Conservation (phyloP, 768 basidiomycete species). For the Collybia sordida region DNA sequence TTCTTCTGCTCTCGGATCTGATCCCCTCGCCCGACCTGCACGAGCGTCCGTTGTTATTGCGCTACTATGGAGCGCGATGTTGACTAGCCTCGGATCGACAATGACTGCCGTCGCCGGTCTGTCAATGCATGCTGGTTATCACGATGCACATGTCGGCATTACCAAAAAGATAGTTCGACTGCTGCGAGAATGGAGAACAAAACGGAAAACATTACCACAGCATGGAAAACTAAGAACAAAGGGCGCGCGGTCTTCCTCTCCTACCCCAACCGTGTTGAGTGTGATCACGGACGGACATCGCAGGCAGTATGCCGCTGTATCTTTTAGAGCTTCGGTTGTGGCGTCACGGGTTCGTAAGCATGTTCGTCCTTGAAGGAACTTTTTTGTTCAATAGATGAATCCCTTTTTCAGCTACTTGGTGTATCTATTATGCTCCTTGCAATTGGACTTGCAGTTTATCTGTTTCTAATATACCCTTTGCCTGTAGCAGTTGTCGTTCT, state of each 20-base stretch:
- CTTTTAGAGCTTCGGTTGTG: slow-evolving; percentile 9
- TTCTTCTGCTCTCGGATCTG: not conserved
- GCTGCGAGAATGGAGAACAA: slow-evolving; percentile 1
- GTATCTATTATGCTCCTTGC: slow-evolving; percentile 6
- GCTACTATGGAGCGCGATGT: slow-evolving; percentile 9
- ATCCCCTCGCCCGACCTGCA: slow-evolving; percentile 5
- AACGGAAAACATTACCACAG: too few relatives aligned
- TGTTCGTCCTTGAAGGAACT: not conserved
- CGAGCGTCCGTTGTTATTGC: slow-evolving; percentile 5
- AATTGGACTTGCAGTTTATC: slow-evolving; percentile 7
- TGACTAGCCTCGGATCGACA: slow-evolving; percentile 10
- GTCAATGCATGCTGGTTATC: slow-evolving; percentile 9
- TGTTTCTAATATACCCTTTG: slow-evolving; percentile 9
- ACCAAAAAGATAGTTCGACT: slow-evolving; percentile 8
- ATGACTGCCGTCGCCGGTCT: slow-evolving; percentile 11
- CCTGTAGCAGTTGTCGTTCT: slow-evolving; percentile 2
- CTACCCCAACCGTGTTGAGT: not conserved
- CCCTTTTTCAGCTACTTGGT: slow-evolving; percentile 4
- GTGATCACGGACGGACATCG: slow-evolving; percentile 4
- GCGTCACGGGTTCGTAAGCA: slow-evolving; percentile 2
- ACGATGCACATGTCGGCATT: slow-evolving; percentile 8
- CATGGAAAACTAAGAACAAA: too few relatives aligned
- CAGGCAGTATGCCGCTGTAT: slow-evolving; percentile 2
- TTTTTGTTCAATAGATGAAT: too few relatives aligned
- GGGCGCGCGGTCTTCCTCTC: too few relatives aligned